phyloP scores from a whole-genome alignment of 176 grass and related monocot genomes.

The Oropetium thomaeum region DNA sequence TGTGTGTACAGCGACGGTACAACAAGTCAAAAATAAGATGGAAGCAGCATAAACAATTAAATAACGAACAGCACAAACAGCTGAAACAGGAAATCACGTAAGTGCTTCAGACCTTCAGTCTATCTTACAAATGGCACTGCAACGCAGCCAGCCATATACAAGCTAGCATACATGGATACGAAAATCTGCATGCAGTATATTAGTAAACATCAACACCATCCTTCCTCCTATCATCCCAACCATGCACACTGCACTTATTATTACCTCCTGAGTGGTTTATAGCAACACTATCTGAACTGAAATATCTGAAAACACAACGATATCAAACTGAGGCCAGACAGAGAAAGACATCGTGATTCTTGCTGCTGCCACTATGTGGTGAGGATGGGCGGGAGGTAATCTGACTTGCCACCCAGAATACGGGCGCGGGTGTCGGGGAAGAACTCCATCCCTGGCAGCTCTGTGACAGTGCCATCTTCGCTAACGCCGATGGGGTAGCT shows the following conservation, averaged over 20 bases:
- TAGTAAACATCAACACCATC: constrained; percentile 8
- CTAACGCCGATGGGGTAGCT: constrained; percentile 54
- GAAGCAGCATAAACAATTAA: background rate
- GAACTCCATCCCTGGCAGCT: constrained; percentile 48
- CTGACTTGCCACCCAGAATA: constrained; percentile 56
- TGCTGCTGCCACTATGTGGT: constrained; percentile 47
- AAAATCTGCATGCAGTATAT: constrained; percentile 1
- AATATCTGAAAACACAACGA: background rate
- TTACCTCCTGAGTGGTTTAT: background rate
- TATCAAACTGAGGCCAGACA: background rate
- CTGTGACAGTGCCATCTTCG: constrained; percentile 22
- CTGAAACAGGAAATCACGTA: constrained; percentile 19
- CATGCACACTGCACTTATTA: constrained; percentile 31
- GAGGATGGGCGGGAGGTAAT: constrained; percentile 72
- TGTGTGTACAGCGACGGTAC: no score
- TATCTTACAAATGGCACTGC: constrained; percentile 20
- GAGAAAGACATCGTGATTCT: background rate
- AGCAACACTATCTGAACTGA: background rate
- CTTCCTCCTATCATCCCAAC: background rate
- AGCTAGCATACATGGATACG: background rate
- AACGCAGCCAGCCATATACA: background rate
- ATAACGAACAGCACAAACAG: background rate
- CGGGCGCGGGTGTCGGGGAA: constrained; percentile 66
- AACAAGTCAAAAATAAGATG: background rate
- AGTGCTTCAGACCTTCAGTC: background rate